Evolutionary conservation across 176 grass and related monocot species (phyloP).

Genomic region (Pharus latifolius): DNA sequence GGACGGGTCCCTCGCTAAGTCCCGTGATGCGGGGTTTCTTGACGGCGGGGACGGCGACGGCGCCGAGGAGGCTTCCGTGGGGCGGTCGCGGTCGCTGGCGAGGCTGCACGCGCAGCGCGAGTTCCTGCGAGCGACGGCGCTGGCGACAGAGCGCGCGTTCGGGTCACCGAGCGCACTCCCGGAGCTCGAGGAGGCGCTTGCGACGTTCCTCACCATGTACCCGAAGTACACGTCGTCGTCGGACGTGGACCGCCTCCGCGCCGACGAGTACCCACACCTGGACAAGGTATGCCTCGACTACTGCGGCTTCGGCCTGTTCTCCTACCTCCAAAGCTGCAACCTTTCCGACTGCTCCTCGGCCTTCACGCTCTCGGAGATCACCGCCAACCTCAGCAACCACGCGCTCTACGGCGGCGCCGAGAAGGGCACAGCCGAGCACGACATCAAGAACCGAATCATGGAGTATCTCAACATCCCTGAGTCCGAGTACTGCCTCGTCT

Average conservation of each 20-base stretch:
- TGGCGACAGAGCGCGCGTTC: slow-evolving; percentile 80
- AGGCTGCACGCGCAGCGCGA: slow-evolving; percentile 85
- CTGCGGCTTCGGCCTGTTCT: slow-evolving; percentile 97
- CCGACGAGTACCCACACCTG: slow-evolving; percentile 82
- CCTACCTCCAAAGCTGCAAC: slow-evolving; percentile 77
- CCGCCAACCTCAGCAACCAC: slow-evolving; percentile 93
- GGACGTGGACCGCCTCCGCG: slow-evolving; percentile 66
- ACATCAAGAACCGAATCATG: slow-evolving; percentile 80
- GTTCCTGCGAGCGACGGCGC: slow-evolving; percentile 73
- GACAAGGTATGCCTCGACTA: slow-evolving; percentile 93
- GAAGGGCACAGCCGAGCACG: slow-evolving; percentile 73
- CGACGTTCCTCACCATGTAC: slow-evolving; percentile 92
- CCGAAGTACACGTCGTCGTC: slow-evolving; percentile 63
- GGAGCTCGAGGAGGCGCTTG: slow-evolving; percentile 44
- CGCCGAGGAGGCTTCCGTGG: slow-evolving; percentile 44
- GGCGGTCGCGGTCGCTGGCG: slow-evolving; percentile 82
- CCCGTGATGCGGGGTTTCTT: slow-evolving; percentile 45
- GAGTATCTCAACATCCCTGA: slow-evolving; percentile 98
- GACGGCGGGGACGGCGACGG: slow-evolving; percentile 23
- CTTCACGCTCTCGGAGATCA: slow-evolving; percentile 84
- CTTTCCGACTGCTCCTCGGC: slow-evolving; percentile 53
- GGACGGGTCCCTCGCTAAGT: slow-evolving; percentile 83
- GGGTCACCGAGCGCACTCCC: slow-evolving; percentile 49
- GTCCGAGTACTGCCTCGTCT: slow-evolving; percentile 85
- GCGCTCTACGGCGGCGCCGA: slow-evolving; percentile 72